Conservation (phyloP, 768 basidiomycete species). For the Auricularia cornea region DNA sequence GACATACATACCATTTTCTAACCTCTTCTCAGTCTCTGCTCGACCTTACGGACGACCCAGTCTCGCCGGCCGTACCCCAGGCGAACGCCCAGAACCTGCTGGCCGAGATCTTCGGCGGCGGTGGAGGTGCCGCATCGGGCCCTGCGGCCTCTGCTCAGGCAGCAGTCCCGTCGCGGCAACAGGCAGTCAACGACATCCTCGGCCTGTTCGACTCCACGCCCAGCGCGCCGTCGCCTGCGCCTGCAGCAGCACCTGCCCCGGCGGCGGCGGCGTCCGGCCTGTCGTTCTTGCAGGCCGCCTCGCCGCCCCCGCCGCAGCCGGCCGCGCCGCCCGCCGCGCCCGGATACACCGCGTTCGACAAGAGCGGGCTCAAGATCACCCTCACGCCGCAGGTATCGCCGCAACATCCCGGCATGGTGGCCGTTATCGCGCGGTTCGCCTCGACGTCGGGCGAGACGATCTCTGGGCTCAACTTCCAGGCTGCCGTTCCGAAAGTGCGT, state of each 20-base stretch:
- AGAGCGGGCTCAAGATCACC: conserved; percentile 82
- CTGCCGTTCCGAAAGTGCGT: conserved; percentile 87
- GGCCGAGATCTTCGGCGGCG: conserved; percentile 80
- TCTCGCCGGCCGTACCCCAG: conserved; percentile 12
- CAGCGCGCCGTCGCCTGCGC: conserved; percentile 24
- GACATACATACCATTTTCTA: background rate
- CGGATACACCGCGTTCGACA: conserved; percentile 83
- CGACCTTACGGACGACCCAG: conserved; percentile 81
- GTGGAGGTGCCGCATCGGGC: conserved; percentile 22
- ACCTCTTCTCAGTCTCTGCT: conserved; percentile 27
- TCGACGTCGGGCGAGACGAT: conserved; percentile 45
- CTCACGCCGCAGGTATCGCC: conserved; percentile 80
- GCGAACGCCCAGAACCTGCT: conserved; percentile 61
- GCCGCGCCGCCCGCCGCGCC: conserved; percentile 55
- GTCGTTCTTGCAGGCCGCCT: background rate
- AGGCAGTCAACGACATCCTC: conserved; percentile 82
- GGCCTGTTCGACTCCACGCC: conserved; percentile 66
- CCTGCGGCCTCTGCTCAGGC: conserved; percentile 29
- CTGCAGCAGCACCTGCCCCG: conserved; percentile 25
- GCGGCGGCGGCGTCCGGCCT: conserved; percentile 14
- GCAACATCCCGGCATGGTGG: conserved; percentile 77
- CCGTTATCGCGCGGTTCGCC: conserved; percentile 85
- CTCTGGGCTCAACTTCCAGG: conserved; percentile 82
- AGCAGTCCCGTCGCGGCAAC: conserved; percentile 35
- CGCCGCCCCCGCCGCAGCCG: conserved; percentile 25